These are phyloP conservation scores for Cercophora scortea DNA, from an alignment of 495 filamentous ascomycete species.

Conservation along the genomic window DNA sequence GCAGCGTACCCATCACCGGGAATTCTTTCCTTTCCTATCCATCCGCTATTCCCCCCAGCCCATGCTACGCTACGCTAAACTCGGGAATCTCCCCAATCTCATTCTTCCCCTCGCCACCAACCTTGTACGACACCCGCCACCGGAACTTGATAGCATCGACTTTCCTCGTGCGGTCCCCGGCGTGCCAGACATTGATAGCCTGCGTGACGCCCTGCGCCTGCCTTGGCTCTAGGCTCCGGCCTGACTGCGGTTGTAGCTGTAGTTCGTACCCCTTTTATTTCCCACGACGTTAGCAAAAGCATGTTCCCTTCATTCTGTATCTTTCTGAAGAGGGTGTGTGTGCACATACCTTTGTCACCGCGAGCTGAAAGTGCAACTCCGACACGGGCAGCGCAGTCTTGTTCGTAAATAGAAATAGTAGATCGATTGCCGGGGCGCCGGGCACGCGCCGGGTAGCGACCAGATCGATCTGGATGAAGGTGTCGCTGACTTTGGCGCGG, in stretches of 20 bases:
- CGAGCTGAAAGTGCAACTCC: constrained; percentile 83
- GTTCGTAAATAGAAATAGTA: constrained; percentile 73
- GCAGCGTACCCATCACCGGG: too few relatives aligned
- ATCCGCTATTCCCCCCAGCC: not conserved
- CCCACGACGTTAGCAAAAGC: constrained; percentile 1
- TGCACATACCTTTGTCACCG: constrained; percentile 87
- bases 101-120: constrained; percentile 50
- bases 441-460: constrained; percentile 33
- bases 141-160: constrained; percentile 76
- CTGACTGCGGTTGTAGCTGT: constrained; percentile 74
- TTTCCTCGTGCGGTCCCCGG: constrained; percentile 58
- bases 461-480: constrained; percentile 44
- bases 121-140: constrained; percentile 76
- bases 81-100: constrained; percentile 88
- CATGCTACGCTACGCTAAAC: constrained; percentile 56
- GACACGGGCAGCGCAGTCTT: constrained; percentile 59
- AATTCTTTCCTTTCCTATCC: too few relatives aligned
- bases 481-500: constrained; percentile 40
- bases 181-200: constrained; percentile 60
- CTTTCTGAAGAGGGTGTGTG: not conserved
- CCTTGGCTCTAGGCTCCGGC: constrained; percentile 61
- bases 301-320: not conserved
- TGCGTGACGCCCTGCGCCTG: constrained; percentile 77
- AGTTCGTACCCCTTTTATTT: constrained; percentile 62
- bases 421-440: constrained; percentile 47